Percentiles rank a stretch among this genome's conserved stretches.
These are phyloP conservation scores for Mucor saturninus DNA, from an alignment of 371 early-diverging fungal genomes.

Conservation along the genomic window DNA sequence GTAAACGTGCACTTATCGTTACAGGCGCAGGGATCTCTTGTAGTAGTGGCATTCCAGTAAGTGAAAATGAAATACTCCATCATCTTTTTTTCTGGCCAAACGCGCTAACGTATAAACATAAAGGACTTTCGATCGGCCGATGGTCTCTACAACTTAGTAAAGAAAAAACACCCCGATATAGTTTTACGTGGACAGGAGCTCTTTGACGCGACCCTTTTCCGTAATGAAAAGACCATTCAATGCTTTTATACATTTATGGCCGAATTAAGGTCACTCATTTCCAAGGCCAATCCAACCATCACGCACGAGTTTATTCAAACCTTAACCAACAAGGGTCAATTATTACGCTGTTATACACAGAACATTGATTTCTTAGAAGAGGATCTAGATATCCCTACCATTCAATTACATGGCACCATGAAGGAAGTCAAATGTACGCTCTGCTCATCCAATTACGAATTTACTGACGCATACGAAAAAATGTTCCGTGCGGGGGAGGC, in stretches of 20 bases:
- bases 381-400: slow-evolving; percentile 67
- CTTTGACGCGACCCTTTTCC: slow-evolving; percentile 93
- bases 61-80: background rate
- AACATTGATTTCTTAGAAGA: slow-evolving; percentile 97
- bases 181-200: slow-evolving; percentile 91
- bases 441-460: slow-evolving; percentile 69
- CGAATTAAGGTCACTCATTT: slow-evolving; percentile 79
- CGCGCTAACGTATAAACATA: slow-evolving; percentile 1
- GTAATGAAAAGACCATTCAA: slow-evolving; percentile 70
- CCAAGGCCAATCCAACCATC: slow-evolving; percentile 77
- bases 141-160: slow-evolving; percentile 85
- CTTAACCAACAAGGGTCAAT: slow-evolving; percentile 72
- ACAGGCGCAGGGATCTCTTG: slow-evolving; percentile 95
- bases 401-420: slow-evolving; percentile 94
- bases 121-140: slow-evolving; percentile 85
- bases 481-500: slow-evolving; percentile 74
- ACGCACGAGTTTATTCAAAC: slow-evolving; percentile 89
- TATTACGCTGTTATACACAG: slow-evolving; percentile 95
- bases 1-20: slow-evolving; percentile 80
- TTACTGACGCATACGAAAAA: slow-evolving; percentile 54
- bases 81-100: background rate
- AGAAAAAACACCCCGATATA: slow-evolving; percentile 72
- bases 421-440: slow-evolving; percentile 83
- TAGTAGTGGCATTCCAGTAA: slow-evolving; percentile 87
- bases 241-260: slow-evolving; percentile 96